Conservation (phyloP, 2,329 filamentous ascomycete species). For the Botryotinia convoluta region DNA sequence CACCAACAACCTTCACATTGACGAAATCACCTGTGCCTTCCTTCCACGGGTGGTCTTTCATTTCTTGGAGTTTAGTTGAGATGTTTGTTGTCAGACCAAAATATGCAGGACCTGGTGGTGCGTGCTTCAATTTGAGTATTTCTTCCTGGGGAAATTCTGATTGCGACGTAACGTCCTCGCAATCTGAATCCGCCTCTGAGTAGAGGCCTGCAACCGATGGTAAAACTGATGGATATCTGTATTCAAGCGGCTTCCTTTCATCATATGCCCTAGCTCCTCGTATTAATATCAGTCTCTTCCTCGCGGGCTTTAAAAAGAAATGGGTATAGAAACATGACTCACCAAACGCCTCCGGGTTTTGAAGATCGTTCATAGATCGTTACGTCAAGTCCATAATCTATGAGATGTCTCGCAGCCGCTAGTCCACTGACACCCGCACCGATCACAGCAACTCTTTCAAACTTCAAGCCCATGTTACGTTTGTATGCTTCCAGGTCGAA, state of each 20-base stretch:
- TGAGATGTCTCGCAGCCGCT: constrained; percentile 47
- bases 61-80: constrained; percentile 29
- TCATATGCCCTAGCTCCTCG: constrained; percentile 30
- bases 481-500: constrained; percentile 10
- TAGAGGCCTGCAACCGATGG: constrained; percentile 27
- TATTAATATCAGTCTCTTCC: not conserved
- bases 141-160: not conserved
- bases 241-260: constrained; percentile 29
- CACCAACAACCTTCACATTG: constrained; percentile 28
- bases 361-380: constrained; percentile 53
- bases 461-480: not conserved
- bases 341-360: constrained; percentile 55
- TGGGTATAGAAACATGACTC: not conserved
- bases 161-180: not conserved
- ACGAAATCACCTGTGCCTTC: constrained; percentile 31
- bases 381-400: constrained; percentile 46
- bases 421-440: constrained; percentile 53
- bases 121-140: constrained; percentile 26
- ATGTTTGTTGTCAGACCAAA: constrained; percentile 33
- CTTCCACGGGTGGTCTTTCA: constrained; percentile 32
- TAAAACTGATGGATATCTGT: constrained; percentile 29
- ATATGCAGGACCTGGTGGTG: constrained; percentile 35
- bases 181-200: constrained; percentile 16
- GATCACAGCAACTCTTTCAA: constrained; percentile 44
- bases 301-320: not conserved